Percentiles rank a stretch among this genome's conserved stretches.
phyloP scores from a whole-genome alignment of 495 filamentous ascomycete genomes.

The Xylaria bambusicola region DNA sequence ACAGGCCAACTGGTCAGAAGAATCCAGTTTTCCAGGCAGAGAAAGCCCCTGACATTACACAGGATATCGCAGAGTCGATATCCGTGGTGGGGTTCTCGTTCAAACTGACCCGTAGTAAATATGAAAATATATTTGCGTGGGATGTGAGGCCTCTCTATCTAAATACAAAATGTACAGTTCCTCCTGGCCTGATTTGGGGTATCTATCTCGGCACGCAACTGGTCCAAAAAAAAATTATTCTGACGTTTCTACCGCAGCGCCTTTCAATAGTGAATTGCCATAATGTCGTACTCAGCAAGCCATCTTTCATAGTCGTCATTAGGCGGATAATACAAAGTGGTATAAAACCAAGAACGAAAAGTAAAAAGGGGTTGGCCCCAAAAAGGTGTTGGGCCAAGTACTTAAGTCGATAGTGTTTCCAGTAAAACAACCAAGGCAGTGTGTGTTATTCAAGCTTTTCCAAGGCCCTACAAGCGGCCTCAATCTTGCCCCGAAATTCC shows the following conservation, averaged over 20 bases:
- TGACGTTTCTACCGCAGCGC: conserved; percentile 5
- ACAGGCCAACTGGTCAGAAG: no score
- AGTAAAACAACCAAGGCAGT: not conserved
- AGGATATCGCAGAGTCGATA: no score
- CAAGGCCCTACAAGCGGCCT: conserved; percentile 69
- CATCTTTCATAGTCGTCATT: conserved; percentile 24
- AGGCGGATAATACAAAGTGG: conserved; percentile 16
- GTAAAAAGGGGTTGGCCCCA: not conserved
- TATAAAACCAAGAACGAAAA: not conserved
- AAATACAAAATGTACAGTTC: conserved; percentile 4
- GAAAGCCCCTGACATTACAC: no score
- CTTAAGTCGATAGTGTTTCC: not conserved
- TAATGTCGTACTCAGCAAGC: conserved; percentile 13
- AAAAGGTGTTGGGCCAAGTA: not conserved
- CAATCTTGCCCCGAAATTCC: conserved; percentile 66
- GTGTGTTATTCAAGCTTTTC: conserved; percentile 55
- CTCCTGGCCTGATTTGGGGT: conserved; percentile 9
- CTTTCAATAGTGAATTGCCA: conserved; percentile 7
- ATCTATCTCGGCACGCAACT: conserved; percentile 15
- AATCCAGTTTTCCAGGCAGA: no score
- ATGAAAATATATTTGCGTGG: conserved; percentile 3
- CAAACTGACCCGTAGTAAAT: no score
- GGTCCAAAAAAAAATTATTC: not conserved
- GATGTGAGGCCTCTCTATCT: conserved; percentile 7
- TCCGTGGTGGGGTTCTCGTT: no score